phyloP scores from a whole-genome alignment of 176 grass and related monocot genomes.

The Cocos nucifera region DNA sequence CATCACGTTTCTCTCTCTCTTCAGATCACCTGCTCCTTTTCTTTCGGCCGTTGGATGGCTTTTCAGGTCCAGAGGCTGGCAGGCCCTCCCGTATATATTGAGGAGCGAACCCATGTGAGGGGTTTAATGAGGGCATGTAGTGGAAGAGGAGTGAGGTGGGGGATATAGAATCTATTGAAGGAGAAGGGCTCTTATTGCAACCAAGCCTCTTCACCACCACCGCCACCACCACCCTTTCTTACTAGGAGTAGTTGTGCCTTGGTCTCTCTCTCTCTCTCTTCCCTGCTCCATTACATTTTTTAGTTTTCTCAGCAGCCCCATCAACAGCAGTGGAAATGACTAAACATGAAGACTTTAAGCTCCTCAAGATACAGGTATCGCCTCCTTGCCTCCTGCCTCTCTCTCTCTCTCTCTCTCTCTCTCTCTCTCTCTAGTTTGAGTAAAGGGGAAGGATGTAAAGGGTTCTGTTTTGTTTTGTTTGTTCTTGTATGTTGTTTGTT shows the following conservation, averaged over 20 bases:
- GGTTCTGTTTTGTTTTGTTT: too few relatives aligned
- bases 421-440: neutral
- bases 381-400: neutral
- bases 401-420: neutral
- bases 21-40: neutral
- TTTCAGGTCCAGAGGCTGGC: neutral
- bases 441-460: neutral
- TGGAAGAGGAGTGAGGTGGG: too few relatives aligned
- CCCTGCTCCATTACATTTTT: neutral
- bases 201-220: too few relatives aligned
- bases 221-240: too few relatives aligned
- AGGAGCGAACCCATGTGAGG: too few relatives aligned
- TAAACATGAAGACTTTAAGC: slow-evolving; percentile 90
- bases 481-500: slow-evolving; percentile 6
- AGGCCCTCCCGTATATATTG: too few relatives aligned
- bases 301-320: slow-evolving; percentile 13
- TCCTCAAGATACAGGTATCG: slow-evolving; percentile 91
- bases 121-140: too few relatives aligned
- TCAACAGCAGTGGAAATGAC: slow-evolving; percentile 45
- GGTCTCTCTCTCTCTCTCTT: slow-evolving; percentile 7
- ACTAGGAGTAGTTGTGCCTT: too few relatives aligned
- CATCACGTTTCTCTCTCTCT: slow-evolving; percentile 15
- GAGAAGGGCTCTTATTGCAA: too few relatives aligned
- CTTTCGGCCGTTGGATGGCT: slow-evolving; percentile 28
- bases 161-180: too few relatives aligned